phyloP scores from a whole-genome alignment of 2,329 filamentous ascomycete species.

The Aschersonia sp. region DNA sequence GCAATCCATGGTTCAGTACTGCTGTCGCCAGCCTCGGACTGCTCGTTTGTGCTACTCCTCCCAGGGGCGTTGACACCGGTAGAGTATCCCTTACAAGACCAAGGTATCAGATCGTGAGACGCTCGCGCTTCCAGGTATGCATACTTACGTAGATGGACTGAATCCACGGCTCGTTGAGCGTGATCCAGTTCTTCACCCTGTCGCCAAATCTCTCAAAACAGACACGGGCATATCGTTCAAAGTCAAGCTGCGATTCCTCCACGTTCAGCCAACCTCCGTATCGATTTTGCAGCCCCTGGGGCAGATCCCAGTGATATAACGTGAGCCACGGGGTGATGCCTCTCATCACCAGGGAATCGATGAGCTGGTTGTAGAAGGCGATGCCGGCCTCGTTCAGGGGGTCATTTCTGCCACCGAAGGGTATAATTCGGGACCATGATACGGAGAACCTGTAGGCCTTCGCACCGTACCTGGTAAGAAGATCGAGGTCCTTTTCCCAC shows the following conservation, averaged over 20 bases:
- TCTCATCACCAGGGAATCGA: slow-evolving; percentile 39
- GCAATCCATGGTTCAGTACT: slow-evolving; percentile 21
- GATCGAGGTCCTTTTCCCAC: slow-evolving; percentile 37
- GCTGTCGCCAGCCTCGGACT: slow-evolving; percentile 11
- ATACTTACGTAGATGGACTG: slow-evolving; percentile 17
- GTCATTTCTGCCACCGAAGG: slow-evolving; percentile 46
- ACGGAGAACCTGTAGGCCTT: slow-evolving; percentile 50
- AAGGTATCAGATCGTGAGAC: background rate
- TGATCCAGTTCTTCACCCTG: slow-evolving; percentile 23
- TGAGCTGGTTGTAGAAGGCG: slow-evolving; percentile 42
- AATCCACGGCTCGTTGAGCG: slow-evolving; percentile 24
- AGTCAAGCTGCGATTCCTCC: slow-evolving; percentile 16
- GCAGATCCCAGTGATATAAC: slow-evolving; percentile 48
- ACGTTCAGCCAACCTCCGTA: slow-evolving; percentile 21
- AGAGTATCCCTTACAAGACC: slow-evolving; percentile 13
- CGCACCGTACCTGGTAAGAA: slow-evolving; percentile 42
- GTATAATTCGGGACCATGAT: slow-evolving; percentile 49
- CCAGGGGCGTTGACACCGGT: slow-evolving; percentile 20
- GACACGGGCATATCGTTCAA: slow-evolving; percentile 20
- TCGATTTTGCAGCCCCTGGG: slow-evolving; percentile 18
- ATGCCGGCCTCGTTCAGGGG: slow-evolving; percentile 47
- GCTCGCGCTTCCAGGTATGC: background rate
- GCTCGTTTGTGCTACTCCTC: slow-evolving; percentile 8
- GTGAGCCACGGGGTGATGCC: slow-evolving; percentile 48
- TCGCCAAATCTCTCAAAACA: slow-evolving; percentile 26